Evolutionary conservation across 2,329 filamentous ascomycete genomes (phyloP), one percentile per base, ranked within the genome.

Genomic region (Trichoderma brevicompactum): DNA sequence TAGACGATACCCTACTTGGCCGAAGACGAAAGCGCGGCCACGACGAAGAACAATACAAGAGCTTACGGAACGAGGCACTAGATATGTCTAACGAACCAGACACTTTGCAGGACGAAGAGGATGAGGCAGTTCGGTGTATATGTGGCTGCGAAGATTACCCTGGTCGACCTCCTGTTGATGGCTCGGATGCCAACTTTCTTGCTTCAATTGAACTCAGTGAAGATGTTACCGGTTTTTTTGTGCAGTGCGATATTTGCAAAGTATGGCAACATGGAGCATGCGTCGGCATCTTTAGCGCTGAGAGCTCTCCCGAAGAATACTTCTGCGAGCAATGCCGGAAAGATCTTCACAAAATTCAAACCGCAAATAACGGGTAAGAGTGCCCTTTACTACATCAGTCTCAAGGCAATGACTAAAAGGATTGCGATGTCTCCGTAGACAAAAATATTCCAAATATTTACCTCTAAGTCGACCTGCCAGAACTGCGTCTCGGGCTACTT

Each of bases 261-360:
- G 95, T 98, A 69, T 99, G 94, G 95, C 95, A 99, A 77, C 95
- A 99, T 76, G 95, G 95, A 73, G 94, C 94, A 67, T 99, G 95
- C 75, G 94, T 99, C 66, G 94, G 95, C 67, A 97, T 99, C 74
- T 93, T 96, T 81, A 95, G 95, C 71, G 94, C 97, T 78, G 90
- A 92, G 71, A 89, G 91, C 76, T 94, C 92, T 70, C 95, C 95
- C 9, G 94, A 98, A 63, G 94, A 98, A 78, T 99, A 99, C 81
- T 99, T 95, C 75, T 99, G 95, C 79, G 95, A 99, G 80, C 87
- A 92, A 77, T 99, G 95, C 79, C 89, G 91, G 70, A 93, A 93
- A 75, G 93, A 97, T 75, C 84, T 96, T 60, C 95, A 99, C 82
- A 92, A 89, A 74, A 89, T 97, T 69, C 89, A 88, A 72, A 87